These are phyloP conservation scores for Malassezia furfur DNA, from an alignment of 1,284 basidiomycete species.

Conservation along the genomic window DNA sequence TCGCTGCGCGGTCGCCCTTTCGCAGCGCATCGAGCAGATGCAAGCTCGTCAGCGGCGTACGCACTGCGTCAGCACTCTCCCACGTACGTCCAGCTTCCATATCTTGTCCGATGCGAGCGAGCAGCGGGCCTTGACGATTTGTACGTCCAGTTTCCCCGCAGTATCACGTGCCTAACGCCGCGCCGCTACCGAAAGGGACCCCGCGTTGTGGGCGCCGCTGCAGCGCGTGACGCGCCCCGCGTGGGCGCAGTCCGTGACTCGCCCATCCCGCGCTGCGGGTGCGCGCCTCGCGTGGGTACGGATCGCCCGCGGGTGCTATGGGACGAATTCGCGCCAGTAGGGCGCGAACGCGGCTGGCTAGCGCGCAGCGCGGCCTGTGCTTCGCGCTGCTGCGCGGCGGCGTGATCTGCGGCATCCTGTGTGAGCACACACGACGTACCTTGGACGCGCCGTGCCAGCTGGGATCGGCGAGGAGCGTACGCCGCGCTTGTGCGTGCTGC, in stretches of 20 bases:
- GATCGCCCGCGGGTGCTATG: no score
- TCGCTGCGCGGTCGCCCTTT: slow-evolving; percentile 26
- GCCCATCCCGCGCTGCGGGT: no score
- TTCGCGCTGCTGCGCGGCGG: neutral
- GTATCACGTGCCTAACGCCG: no score
- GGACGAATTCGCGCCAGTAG: no score
- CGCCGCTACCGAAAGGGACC: no score
- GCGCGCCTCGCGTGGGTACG: no score
- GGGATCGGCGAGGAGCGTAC: slow-evolving; percentile 29
- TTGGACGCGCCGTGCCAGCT: slow-evolving; percentile 37
- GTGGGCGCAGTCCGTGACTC: no score
- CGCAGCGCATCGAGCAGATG: slow-evolving; percentile 65
- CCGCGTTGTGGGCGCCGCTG: no score
- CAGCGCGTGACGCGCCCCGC: no score
- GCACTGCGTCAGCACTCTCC: neutral
- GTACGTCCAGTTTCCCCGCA: no score
- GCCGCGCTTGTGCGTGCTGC: slow-evolving; percentile 34
- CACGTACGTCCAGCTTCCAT: neutral
- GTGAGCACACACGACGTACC: slow-evolving; percentile 6
- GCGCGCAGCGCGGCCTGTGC: neutral
- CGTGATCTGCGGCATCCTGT: neutral
- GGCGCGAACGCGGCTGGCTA: neutral
- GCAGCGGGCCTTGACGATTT: no score
- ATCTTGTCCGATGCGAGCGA: no score
- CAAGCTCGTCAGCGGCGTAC: slow-evolving; percentile 56